A percentile compares a stretch with the other conserved stretches of the same genome.
Conservation (phyloP, 129 eudicot species). For the Silybum marianum region DNA sequence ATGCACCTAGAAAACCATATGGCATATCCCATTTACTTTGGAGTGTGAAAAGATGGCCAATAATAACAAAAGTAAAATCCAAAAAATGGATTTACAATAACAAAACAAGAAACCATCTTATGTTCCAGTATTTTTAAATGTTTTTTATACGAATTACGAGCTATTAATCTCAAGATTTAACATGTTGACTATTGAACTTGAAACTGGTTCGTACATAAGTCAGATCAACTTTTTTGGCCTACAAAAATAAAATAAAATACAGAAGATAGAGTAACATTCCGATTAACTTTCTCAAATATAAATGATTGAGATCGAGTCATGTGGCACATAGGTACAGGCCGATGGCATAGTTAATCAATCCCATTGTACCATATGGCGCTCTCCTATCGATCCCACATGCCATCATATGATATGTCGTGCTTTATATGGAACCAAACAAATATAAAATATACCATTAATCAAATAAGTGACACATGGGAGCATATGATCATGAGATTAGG, state of each 20-base stretch:
- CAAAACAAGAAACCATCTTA: not conserved
- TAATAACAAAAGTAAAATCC: too few species aligned
- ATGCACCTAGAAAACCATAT: too few species aligned
- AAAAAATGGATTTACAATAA: not conserved
- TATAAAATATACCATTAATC: not conserved
- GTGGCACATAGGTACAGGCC: constrained; percentile 16
- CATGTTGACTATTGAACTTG: not conserved
- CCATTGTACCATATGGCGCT: constrained; percentile 8
- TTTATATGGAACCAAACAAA: constrained; percentile 10
- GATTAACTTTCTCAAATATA: not conserved
- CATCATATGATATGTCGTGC: not conserved
- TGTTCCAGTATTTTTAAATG: not conserved
- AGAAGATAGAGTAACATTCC: too few species aligned
- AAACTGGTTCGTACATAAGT: not conserved
- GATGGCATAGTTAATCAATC: not conserved
- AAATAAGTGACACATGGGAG: constrained; percentile 31
- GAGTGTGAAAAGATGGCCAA: too few species aligned
- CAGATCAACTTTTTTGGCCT: not conserved
- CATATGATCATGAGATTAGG: constrained; percentile 22
- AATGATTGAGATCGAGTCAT: constrained; percentile 3
- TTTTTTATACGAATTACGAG: not conserved
- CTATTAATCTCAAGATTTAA: not conserved
- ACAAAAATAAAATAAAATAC: too few species aligned
- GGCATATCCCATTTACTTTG: too few species aligned
- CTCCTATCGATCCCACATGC: constrained; percentile 14